Evolutionary conservation across 164 flowering plant genomes (phyloP), one percentile per base, ranked within the genome.

Genomic region (Kalanchoe fedtschenkoi): DNA sequence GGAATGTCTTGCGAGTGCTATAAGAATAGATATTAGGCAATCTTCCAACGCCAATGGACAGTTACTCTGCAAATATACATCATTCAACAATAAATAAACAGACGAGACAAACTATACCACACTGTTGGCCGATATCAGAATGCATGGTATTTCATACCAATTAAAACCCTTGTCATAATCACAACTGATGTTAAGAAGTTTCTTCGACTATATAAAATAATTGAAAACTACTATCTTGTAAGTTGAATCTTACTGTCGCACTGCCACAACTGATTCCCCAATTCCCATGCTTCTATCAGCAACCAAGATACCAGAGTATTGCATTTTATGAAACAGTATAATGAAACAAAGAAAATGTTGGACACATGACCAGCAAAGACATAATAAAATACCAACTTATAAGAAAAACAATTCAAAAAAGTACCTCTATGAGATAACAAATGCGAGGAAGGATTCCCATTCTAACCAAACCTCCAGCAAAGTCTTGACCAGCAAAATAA

Each of bases 1-100:
- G 32, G 99, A 91, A 80, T 90, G 97, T 74, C 99, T 83, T 53
- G 90, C 92, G 51, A 95, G 66, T 33, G 82, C 91, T 73, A 81
- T 69, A 28, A 87, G 82, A 64, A 88, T 72, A 57, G 96, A 76
- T 41, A 88, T 46, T 47, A 88, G 62, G 71, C 72, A 74, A 65
- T 93, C 97, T 74, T 87, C 96, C 72, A 88, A 67, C 61, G 77
- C 80, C 1, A 68, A 75, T 24, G 79, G 26, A 63, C 79, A 87
- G 44, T 86, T 75, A 35, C 79, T 71, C 99, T 93, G 87, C 68
- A 67, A 71, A 28, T 68, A 76, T 66, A 61, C 9, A 63, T 43
- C 26, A 26, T 62, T 34, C 29, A 62, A 63, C 37, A 70, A 4
- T 34, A 19, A 26, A 28, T 19, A 19, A 51, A 11, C 64, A 43